Evolutionary conservation across 495 filamentous ascomycete genomes (phyloP).

Genomic region (Cercophora newfieldiana): DNA sequence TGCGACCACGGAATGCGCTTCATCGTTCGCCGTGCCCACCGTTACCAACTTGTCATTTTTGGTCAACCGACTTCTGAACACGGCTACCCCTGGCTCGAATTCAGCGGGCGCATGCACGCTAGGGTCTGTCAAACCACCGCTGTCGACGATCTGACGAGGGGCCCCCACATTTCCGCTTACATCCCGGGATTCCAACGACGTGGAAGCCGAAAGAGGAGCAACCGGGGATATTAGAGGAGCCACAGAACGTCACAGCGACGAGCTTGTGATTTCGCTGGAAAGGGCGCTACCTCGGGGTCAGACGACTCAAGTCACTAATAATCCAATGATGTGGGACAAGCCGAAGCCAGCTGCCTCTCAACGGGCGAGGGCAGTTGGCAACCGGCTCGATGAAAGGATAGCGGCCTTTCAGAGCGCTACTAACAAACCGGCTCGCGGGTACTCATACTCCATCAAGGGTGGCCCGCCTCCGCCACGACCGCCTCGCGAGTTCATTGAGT

Average conservation of each 20-base stretch:
- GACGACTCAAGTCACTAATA: neutral
- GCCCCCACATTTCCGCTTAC: constrained; percentile 6
- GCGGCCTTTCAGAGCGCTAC: neutral
- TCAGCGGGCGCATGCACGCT: constrained; percentile 20
- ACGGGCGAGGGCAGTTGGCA: neutral
- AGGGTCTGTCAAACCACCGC: constrained; percentile 22
- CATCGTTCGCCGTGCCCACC: neutral
- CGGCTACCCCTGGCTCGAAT: neutral
- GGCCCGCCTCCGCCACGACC: constrained; percentile 32
- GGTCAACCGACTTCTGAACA: neutral
- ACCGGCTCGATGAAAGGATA: constrained; percentile 1
- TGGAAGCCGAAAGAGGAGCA: constrained; percentile 11
- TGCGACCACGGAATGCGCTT: neutral
- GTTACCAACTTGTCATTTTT: neutral
- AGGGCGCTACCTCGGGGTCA: neutral
- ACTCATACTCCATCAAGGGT: constrained; percentile 36
- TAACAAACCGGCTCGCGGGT: constrained; percentile 18
- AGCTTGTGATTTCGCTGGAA: neutral
- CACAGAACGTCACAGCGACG: constrained; percentile 1
- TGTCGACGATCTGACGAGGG: constrained; percentile 31
- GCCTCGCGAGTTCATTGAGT: constrained; percentile 33
- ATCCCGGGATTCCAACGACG: constrained; percentile 12
- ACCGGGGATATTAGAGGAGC: neutral
- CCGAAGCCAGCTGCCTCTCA: constrained; percentile 2
- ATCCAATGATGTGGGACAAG: constrained; percentile 12